Evolutionary conservation across 495 filamentous ascomycete genomes (phyloP), one percentile per base, ranked within the genome.

Genomic region (Cryomyces minteri): DNA sequence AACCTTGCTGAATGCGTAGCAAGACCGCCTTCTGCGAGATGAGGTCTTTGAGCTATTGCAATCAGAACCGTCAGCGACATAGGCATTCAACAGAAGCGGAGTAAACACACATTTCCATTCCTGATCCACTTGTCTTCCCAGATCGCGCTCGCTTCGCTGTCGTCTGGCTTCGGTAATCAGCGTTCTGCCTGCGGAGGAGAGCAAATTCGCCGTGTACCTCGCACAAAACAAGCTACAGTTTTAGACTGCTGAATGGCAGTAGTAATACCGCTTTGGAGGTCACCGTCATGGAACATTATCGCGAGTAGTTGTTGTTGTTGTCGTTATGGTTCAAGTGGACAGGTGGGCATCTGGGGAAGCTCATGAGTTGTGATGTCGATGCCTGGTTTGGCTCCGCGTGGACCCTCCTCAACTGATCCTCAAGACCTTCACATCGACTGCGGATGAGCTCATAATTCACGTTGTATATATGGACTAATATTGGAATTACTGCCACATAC

Each of bases 81-180:
- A 25, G 18, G 18, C 18, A 25, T 25, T 25, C 18, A 25, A 1
- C 18, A 25, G 18, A 25, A 25, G 2, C 18, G 18, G 2, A 25
- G 18, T 2, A 40, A 2, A 25, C 51, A 48, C 60, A 84, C 80
- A 44, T 73, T 66, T 9, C 71, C 62, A 49, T 79, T 73, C 10
- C 59, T 55, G 12, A 92, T 71, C 54, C 78, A 85, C n/a, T 82
- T 75, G 36, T 76, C 55, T 58, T 94, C 83, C 88, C 88, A 96
- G 48, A 57, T 58, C 40, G 60, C 54, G 58, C 82, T 85, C 54
- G 80, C 74, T 39, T 73, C 58, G 12, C 65, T 64, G 39, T 73
- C 72, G 58, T 93, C 85, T 82, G 43, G 32, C 45, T 44, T 50
- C 6, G 42, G 12, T 5, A 32, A 31, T 11, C 10, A 11, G 18